Evolutionary conservation across 225 moss, liverwort and hornwort genomes (phyloP).

Genomic region (Anthoceros angustus): DNA sequence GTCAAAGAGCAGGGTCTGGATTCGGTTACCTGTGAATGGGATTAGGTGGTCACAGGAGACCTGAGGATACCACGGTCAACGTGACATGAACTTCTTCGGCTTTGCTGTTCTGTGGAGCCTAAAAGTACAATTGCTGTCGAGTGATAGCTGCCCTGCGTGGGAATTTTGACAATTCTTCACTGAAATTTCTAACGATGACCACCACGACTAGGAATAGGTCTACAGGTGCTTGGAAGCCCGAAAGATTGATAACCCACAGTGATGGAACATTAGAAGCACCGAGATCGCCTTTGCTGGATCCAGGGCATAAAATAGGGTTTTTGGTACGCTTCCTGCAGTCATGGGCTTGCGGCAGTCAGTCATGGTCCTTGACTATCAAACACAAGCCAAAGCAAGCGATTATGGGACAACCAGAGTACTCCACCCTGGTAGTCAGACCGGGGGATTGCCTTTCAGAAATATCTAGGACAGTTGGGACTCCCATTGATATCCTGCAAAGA

Average conservation of each 20-base stretch:
- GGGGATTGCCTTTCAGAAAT: constrained; percentile 31
- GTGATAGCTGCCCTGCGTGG: too few relatives aligned
- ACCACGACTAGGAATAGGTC: not conserved
- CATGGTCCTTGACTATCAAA: constrained; percentile 14
- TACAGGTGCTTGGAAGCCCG: not conserved
- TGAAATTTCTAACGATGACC: not conserved
- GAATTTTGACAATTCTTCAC: not conserved
- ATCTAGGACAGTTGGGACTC: constrained; percentile 27
- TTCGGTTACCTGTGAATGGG: too few relatives aligned
- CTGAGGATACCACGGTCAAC: too few relatives aligned
- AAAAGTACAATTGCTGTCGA: too few relatives aligned
- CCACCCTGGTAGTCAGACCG: constrained; percentile 29
- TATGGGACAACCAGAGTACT: constrained; percentile 20
- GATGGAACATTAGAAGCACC: not conserved
- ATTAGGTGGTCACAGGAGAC: too few relatives aligned
- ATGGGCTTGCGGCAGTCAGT: constrained; percentile 23
- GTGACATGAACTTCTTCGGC: too few relatives aligned
- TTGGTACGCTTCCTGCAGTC: constrained; percentile 21
- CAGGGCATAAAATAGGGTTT: constrained; percentile 20
- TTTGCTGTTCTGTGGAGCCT: too few relatives aligned
- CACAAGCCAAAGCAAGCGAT: constrained; percentile 10
- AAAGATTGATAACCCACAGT: not conserved
- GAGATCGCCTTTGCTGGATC: constrained; percentile 5
- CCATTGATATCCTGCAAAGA: constrained; percentile 26
- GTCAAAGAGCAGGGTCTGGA: too few relatives aligned